A percentile compares a stretch with the other conserved stretches of the same genome.
These are phyloP conservation scores for Selaginella tamariscina DNA, from an alignment of 75 land plant species.

Conservation along the genomic window DNA sequence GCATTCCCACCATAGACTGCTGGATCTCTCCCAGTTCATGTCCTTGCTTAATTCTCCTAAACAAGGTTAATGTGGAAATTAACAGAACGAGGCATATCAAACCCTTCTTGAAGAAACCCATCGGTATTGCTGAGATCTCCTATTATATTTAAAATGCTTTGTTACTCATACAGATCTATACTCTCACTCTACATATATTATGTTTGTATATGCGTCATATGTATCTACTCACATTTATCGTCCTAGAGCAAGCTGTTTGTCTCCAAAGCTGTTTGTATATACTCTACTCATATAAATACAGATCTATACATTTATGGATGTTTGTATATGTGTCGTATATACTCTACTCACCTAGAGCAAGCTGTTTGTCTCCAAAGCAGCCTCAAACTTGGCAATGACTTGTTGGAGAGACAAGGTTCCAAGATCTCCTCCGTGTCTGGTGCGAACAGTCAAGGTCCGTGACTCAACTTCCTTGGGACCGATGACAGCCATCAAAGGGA, in stretches of 20 bases:
- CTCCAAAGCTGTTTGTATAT: slow-evolving; percentile 40
- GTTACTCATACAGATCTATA: too few species aligned
- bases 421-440: slow-evolving; percentile 80
- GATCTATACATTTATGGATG: too few species aligned
- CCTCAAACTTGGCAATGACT: slow-evolving; percentile 40
- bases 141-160: too few species aligned
- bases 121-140: too few species aligned
- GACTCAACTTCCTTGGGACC: slow-evolving; percentile 89
- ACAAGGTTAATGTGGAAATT: too few species aligned
- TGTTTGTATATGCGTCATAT: too few species aligned
- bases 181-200: too few species aligned
- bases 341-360: slow-evolving; percentile 24
- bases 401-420: slow-evolving; percentile 59
- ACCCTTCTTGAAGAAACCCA: too few species aligned
- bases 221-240: background rate
- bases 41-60: too few species aligned
- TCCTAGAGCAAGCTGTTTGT: slow-evolving; percentile 43
- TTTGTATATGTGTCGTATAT: too few species aligned
- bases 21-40: background rate
- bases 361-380: slow-evolving; percentile 44
- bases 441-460: slow-evolving; percentile 65
- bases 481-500: slow-evolving; percentile 94
- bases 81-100: too few species aligned
- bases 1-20: background rate
- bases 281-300: too few species aligned